phyloP scores from a whole-genome alignment of 495 filamentous ascomycete species.

The Daldinia bambusicola region DNA sequence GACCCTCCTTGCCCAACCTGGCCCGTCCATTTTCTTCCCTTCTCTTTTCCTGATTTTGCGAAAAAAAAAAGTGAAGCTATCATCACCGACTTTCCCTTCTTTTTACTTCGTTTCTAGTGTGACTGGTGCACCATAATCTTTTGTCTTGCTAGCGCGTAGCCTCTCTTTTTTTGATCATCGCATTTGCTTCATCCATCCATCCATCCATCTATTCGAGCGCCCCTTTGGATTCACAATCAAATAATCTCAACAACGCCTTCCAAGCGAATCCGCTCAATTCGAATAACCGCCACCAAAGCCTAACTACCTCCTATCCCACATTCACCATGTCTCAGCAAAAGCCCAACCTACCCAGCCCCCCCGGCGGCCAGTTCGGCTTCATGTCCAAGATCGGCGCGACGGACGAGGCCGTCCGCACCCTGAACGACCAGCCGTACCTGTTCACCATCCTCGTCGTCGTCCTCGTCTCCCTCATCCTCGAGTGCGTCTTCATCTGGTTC shows the following conservation, averaged over 20 bases:
- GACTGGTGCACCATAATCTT: constrained; percentile 50
- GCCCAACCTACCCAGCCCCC: not conserved
- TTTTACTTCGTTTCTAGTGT: constrained; percentile 32
- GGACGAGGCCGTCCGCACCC: constrained; percentile 58
- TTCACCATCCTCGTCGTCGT: constrained; percentile 62
- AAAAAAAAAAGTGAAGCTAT: constrained; percentile 45
- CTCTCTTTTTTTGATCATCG: constrained; percentile 20
- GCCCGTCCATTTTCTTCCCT: constrained; percentile 21
- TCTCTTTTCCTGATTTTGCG: constrained; percentile 32
- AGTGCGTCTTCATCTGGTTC: constrained; percentile 58
- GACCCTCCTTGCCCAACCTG: constrained; percentile 16
- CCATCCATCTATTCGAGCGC: constrained; percentile 23
- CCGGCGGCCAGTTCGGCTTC: constrained; percentile 60
- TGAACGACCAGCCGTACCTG: constrained; percentile 64
- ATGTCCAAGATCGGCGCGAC: constrained; percentile 60
- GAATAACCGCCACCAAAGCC: too few species aligned
- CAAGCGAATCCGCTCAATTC: too few species aligned
- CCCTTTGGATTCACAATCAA: constrained; percentile 29
- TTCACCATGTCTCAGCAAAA: constrained; percentile 37
- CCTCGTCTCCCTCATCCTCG: constrained; percentile 55
- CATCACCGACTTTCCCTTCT: constrained; percentile 28
- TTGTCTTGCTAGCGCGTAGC: constrained; percentile 30
- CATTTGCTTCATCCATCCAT: constrained; percentile 4
- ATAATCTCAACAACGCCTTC: not conserved
- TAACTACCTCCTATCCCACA: too few species aligned